These are phyloP conservation scores for Fusarium paranaense DNA, from an alignment of 2,329 filamentous ascomycete species.

Conservation along the genomic window DNA sequence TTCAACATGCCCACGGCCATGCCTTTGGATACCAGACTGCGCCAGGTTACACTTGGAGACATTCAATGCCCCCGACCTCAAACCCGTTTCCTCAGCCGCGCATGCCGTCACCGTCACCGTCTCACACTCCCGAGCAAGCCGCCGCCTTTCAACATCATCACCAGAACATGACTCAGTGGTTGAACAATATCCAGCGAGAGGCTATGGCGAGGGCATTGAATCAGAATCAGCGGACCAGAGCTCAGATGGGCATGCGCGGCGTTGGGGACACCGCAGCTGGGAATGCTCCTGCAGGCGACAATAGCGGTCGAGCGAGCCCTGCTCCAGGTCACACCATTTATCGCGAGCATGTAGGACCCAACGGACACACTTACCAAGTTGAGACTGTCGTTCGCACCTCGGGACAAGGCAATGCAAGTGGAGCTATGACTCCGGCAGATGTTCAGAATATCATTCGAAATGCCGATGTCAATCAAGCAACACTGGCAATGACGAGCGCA, in stretches of 20 bases:
- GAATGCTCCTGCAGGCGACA: conserved; percentile 38
- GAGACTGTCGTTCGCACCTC: conserved; percentile 48
- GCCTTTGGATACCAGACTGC: conserved; percentile 45
- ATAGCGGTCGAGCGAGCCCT: conserved; percentile 48
- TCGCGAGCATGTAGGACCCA: conserved; percentile 49
- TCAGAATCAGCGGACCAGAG: conserved; percentile 57
- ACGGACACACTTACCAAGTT: conserved; percentile 51
- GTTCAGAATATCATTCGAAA: conserved; percentile 59
- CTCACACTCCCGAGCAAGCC: conserved; percentile 44
- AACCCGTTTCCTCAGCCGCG: conserved; percentile 45
- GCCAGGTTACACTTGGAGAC: conserved; percentile 45
- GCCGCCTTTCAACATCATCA: conserved; percentile 54
- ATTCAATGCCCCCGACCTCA: conserved; percentile 43
- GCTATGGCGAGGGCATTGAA: conserved; percentile 56
- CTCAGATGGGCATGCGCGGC: conserved; percentile 55
- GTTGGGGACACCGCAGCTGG: conserved; percentile 49
- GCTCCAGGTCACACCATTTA: conserved; percentile 47
- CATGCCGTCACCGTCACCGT: conserved; percentile 48
- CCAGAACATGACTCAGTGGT: conserved; percentile 58
- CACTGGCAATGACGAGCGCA: conserved; percentile 60
- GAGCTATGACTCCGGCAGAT: conserved; percentile 55
- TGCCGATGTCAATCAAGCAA: conserved; percentile 59
- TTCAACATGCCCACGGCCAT: conserved; percentile 32
- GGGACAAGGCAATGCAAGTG: conserved; percentile 29
- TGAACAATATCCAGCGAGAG: conserved; percentile 61